Base-by-base conservation (phyloP, 2,329 filamentous ascomycete genomes). In the Nigrograna mackinnonii region DNA sequence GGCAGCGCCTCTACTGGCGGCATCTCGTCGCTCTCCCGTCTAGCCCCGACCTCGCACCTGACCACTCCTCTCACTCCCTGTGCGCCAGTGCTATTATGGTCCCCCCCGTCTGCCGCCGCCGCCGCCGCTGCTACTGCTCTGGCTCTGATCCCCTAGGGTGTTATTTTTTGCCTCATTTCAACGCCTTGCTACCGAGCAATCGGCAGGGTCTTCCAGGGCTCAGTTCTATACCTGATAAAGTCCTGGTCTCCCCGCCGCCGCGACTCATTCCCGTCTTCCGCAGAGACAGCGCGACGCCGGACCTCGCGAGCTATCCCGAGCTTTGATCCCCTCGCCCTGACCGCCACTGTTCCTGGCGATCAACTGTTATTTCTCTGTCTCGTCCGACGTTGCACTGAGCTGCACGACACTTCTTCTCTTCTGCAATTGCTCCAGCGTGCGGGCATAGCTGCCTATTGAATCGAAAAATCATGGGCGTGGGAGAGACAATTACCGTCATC, bases 401-500 rank as follows among this genome's bases (percentile, higher is more conserved):
- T n/a, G n/a, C 49, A 47, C 49, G 12, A 39, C 47, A 49, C 43
- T 18, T 19, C 16, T 12, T 33, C 11, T 22, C 17, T 22, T 22
- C 17, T 13, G 9, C 6, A 20, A 20, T 22, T 7, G 34, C 19
- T n/a, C n/a, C n/a, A 21, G 34, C 34, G 40, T 52, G 53, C 55
- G 55, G 43, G 54, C 26, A n/a, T n/a, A 50, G 48, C 56, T 47
- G 50, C 46, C 46, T 32, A 44, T 35, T 28, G 37, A 34, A 33
- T 41, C 38, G n/a, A n/a, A n/a, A n/a, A 56, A 49, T 46, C 37
- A 67, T 68, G 64, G 64, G 60, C 17, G 52, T 82, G 22, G 77
- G 79, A 50, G 86, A 95, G 71, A 92, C 89, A 37, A 84, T 96
- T 55, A 91, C 89, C 54, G 88, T 95, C 60, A 86, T 95, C 71